Evolutionary conservation across 768 basidiomycete species (phyloP).

Genomic region (Macrolepiota dolichaula): DNA sequence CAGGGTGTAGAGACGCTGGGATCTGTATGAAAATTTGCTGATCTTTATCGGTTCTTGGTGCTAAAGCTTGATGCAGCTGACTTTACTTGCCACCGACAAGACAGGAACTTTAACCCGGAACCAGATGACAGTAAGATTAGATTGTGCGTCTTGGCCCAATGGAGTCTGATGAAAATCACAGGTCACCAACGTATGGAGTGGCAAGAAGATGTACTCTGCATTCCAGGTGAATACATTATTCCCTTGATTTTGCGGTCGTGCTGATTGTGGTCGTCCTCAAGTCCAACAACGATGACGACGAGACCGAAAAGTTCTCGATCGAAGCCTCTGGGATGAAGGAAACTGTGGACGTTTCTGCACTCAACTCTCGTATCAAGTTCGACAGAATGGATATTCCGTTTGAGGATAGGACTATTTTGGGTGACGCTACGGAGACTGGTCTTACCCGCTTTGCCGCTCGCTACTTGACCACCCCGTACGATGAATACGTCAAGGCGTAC

Average conservation of each 20-base stretch:
- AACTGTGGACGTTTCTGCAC: slow-evolving; percentile 58
- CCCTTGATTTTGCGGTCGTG: background rate
- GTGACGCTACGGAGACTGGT: slow-evolving; percentile 77
- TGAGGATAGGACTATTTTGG: slow-evolving; percentile 56
- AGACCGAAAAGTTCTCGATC: slow-evolving; percentile 46
- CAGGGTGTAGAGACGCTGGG: slow-evolving; percentile 68
- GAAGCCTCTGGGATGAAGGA: slow-evolving; percentile 59
- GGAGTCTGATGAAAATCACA: slow-evolving; percentile 14
- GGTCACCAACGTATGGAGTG: slow-evolving; percentile 69
- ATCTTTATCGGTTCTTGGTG: background rate
- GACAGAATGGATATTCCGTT: slow-evolving; percentile 62
- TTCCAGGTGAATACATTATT: slow-evolving; percentile 41
- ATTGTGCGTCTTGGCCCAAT: background rate
- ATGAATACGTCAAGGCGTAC: slow-evolving; percentile 43
- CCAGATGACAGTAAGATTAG: slow-evolving; percentile 56
- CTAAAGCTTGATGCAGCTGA: slow-evolving; percentile 38
- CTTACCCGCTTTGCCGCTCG: slow-evolving; percentile 64
- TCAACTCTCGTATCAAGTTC: slow-evolving; percentile 71
- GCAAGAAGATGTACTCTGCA: slow-evolving; percentile 56
- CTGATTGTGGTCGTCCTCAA: slow-evolving; percentile 15
- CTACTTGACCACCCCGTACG: slow-evolving; percentile 47
- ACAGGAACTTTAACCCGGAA: slow-evolving; percentile 70
- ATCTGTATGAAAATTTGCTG: slow-evolving; percentile 28
- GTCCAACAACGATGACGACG: slow-evolving; percentile 67
- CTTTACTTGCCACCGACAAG: slow-evolving; percentile 68